Evolutionary conservation across 352 stramenopile species (phyloP).

Genomic region (Phytophthora litchii): DNA sequence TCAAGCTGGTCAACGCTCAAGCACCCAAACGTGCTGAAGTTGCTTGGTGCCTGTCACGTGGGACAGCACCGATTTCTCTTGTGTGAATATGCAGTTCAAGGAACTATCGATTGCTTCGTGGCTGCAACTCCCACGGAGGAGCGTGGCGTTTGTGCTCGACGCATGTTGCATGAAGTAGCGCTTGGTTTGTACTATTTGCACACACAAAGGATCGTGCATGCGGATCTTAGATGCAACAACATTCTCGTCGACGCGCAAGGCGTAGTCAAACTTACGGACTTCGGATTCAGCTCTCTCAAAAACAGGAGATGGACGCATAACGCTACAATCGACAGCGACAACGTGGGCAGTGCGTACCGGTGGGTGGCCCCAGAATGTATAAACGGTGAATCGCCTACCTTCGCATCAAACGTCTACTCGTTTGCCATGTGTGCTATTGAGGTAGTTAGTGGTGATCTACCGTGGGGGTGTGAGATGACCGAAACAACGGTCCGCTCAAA

Average conservation of each 20-base stretch:
- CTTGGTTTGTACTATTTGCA: slow-evolving; percentile 41
- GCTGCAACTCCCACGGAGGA: slow-evolving; percentile 9
- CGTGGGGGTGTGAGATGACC: slow-evolving; percentile 24
- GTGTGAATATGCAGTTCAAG: slow-evolving; percentile 26
- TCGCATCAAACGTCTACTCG: slow-evolving; percentile 47
- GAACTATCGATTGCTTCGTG: slow-evolving; percentile 29
- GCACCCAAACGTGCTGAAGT: slow-evolving; percentile 34
- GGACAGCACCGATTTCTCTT: slow-evolving; percentile 26
- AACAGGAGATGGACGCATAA: not conserved
- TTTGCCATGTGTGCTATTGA: slow-evolving; percentile 48
- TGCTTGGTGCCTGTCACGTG: slow-evolving; percentile 37
- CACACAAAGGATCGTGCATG: slow-evolving; percentile 31
- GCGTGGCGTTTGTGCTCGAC: slow-evolving; percentile 16
- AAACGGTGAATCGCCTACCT: slow-evolving; percentile 11
- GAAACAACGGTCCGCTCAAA: slow-evolving; percentile 22
- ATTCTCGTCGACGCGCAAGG: slow-evolving; percentile 35
- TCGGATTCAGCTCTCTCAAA: slow-evolving; percentile 31
- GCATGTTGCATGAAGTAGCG: slow-evolving; percentile 27
- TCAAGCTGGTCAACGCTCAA: slow-evolving; percentile 35
- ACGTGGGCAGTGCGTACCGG: slow-evolving; percentile 1
- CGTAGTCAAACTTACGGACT: slow-evolving; percentile 33
- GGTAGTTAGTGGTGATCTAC: slow-evolving; percentile 30
- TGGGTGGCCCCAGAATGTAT: slow-evolving; percentile 43
- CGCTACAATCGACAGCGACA: not conserved
- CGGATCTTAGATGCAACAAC: slow-evolving; percentile 33